Percentiles rank a stretch among this genome's conserved stretches.
Evolutionary conservation across 1,139 yeast species (phyloP).

Genomic region (Taphrina sp.): DNA sequence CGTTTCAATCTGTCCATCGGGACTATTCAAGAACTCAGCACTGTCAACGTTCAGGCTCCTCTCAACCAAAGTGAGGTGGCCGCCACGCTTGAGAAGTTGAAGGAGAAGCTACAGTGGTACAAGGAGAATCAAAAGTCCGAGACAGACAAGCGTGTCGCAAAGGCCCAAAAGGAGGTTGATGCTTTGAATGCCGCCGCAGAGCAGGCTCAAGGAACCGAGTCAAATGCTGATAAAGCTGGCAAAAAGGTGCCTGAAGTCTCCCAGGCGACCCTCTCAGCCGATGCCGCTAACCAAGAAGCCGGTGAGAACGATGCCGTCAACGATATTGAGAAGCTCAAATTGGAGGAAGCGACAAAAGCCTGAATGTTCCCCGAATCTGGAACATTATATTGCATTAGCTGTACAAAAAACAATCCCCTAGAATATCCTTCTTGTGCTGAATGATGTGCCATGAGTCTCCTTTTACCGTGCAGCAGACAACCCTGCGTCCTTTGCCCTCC

Average conservation of each 20-base stretch:
- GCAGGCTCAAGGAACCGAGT: slow-evolving; percentile 10
- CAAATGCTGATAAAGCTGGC: not conserved
- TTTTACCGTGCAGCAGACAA: too few relatives aligned
- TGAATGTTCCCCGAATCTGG: too few relatives aligned
- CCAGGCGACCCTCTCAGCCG: slow-evolving; percentile 4
- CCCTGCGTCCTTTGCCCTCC: too few relatives aligned
- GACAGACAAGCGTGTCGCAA: slow-evolving; percentile 53
- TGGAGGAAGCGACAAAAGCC: slow-evolving; percentile 2
- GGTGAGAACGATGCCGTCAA: slow-evolving; percentile 7
- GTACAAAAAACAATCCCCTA: too few relatives aligned
- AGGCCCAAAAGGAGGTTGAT: slow-evolving; percentile 40
- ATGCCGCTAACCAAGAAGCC: not conserved
- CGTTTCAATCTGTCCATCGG: slow-evolving; percentile 78
- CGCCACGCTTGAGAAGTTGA: slow-evolving; percentile 63
- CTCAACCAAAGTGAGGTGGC: slow-evolving; percentile 71
- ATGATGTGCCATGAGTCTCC: too few relatives aligned
- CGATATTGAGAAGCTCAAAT: slow-evolving; percentile 9
- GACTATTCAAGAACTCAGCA: slow-evolving; percentile 72
- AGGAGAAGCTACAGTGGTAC: slow-evolving; percentile 69
- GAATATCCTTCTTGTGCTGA: too few relatives aligned
- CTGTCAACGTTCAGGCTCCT: slow-evolving; percentile 79
- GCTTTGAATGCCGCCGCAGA: slow-evolving; percentile 34
- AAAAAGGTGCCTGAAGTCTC: slow-evolving; percentile 8
- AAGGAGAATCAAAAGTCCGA: slow-evolving; percentile 75
- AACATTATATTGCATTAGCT: too few relatives aligned